phyloP scores from a whole-genome alignment of 1,284 basidiomycete species.

The Lignosus rhinocerotis region DNA sequence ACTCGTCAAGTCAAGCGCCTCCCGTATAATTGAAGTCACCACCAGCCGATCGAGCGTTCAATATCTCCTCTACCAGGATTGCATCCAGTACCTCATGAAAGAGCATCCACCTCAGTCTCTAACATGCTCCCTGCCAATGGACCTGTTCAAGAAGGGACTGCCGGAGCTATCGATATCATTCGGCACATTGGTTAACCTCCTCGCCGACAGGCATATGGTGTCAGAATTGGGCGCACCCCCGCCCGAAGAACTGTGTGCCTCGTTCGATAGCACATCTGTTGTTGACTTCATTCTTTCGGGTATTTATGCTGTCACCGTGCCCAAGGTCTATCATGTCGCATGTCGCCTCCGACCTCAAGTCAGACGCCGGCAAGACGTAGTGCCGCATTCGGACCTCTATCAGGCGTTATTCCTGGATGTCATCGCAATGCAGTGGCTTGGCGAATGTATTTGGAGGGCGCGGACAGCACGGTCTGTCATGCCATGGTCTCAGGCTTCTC shows the following conservation, averaged over 20 bases:
- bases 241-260: not conserved
- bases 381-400: not conserved
- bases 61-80: not conserved
- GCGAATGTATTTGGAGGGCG: not conserved
- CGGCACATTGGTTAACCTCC: not conserved
- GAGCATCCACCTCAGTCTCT: not conserved
- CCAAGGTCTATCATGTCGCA: not conserved
- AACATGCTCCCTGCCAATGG: not conserved
- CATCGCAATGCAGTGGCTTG: not conserved
- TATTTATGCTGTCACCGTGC: not conserved
- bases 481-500: not conserved
- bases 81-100: not conserved
- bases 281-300: not conserved
- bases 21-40: not conserved
- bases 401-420: not conserved
- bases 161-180: not conserved
- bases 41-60: not conserved
- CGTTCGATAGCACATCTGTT: not conserved
- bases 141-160: not conserved
- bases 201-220: not conserved
- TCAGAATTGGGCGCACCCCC: too few species aligned
- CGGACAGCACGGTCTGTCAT: not conserved
- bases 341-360: constrained; percentile 1
- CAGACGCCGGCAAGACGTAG: not conserved
- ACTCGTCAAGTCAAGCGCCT: not conserved